Evolutionary conservation across 257 asterid genomes (phyloP), one percentile per base, ranked within the genome.

Genomic region (Gentiana macrophylla): DNA sequence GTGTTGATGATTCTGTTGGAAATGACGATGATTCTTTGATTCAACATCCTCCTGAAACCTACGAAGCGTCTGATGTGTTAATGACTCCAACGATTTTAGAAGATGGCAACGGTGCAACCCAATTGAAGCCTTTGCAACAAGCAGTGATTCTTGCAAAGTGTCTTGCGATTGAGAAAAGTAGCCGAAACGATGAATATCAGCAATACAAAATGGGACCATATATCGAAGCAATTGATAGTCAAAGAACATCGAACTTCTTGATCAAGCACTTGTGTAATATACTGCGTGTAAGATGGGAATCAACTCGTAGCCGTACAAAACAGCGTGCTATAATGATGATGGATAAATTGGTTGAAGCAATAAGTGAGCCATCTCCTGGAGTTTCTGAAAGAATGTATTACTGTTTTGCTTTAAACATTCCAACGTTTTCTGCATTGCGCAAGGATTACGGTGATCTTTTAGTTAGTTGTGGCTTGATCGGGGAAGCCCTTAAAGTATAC

Each of bases 221-320:
- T 61, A 82, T 91, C 41, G 96, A 91, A 84, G 95, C 98, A 56
- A 74, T 87, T 76, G 90, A 87, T 79, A 79, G 95, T 60, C 98
- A 91, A 70, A 61, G 51, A 55, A 68, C 86, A 64, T 80, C 94
- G 50, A 86, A 77, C 36, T 83, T 74, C 80, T 77, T 72, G 87
- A 66, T 92, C 49, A 77, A 35, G 44, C 78, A 74, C 72, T 72
- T 78, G 70, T 81, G 93, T 63, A 77, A 78, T 72, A 57, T 92
- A 57, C 67, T 87, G 51, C 94, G 98, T 56, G 66, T 85, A 55
- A 80, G 85, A 9, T 92, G 98, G 98, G 97, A 92, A 68, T 79
- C 95, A 54, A 83, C 86, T 57, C 98, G 97, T 59, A 51, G 80
- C 51, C 87, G 93, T 70, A 92, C 95, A 62, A 92, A 81, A 80